Conservation (phyloP, 306 rosid species). For the Calophaca sinica region DNA sequence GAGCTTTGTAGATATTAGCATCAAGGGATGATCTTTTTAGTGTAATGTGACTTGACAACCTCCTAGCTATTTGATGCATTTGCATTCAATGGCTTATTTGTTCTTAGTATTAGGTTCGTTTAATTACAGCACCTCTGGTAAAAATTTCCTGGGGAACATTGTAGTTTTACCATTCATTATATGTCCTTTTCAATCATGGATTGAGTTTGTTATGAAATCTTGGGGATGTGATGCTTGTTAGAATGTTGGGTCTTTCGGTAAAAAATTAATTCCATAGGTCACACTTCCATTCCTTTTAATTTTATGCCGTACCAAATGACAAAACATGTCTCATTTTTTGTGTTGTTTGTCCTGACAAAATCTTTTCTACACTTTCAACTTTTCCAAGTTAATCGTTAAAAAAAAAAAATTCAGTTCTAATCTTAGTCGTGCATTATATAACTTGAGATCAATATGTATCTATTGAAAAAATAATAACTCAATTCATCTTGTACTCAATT, state of each 20-base stretch:
- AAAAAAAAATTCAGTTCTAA: too few relatives aligned
- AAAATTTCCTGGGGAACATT: conserved; percentile 40
- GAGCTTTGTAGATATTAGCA: conserved; percentile 45
- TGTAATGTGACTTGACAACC: conserved; percentile 32
- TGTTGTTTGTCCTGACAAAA: too few relatives aligned
- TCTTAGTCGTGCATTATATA: too few relatives aligned
- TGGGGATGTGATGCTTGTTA: conserved; percentile 7
- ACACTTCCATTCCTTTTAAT: too few relatives aligned
- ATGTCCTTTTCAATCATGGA: conserved; percentile 13
- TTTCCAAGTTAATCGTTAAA: too few relatives aligned
- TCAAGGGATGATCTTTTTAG: conserved; percentile 18
- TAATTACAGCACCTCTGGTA: conserved; percentile 8
- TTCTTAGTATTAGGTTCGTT: conserved; percentile 35
- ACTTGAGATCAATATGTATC: too few relatives aligned
- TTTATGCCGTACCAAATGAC: too few relatives aligned
- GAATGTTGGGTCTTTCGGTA: not conserved
- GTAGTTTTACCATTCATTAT: conserved; percentile 49
- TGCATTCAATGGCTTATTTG: conserved; percentile 37
- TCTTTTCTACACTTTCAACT: too few relatives aligned
- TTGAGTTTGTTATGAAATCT: conserved; percentile 13
- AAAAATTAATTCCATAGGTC: too few relatives aligned
- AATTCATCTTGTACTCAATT: too few relatives aligned
- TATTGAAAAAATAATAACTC: too few relatives aligned
- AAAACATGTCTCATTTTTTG: too few relatives aligned
- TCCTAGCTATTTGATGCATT: conserved; percentile 46